Evolutionary conservation across 805 yeast genomes (phyloP), one percentile per base, ranked within the genome.

Genomic region (Cyberlindnera mrakii): DNA sequence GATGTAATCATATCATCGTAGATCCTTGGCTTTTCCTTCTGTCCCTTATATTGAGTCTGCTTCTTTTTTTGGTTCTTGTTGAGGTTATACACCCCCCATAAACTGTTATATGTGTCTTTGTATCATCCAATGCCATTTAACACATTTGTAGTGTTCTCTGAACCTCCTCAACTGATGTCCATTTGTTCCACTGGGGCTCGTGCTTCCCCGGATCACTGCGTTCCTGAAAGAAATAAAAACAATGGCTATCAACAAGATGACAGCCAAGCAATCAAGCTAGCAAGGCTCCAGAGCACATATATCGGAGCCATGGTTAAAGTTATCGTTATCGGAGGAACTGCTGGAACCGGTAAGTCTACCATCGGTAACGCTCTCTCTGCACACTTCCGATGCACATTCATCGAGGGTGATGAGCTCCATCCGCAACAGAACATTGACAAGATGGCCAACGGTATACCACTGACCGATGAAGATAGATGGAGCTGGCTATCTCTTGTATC

Each of bases 321-420:
- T 2, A 62, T 78, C 27, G 79, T 89, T 2, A 78, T 91, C 8
- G 96, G 95, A 11, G 99, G 99, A 0, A 96, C 98, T 0, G 90
- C 96, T 0, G 98, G 98, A 8, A 85, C 96, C 2, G 99, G 99
- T 1, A 93, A 93, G 60, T 72, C 95, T 18, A 86, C 96, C 2
- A 75, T 85, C 17, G 95, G 86, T 0, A 65, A 66, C 13, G 55
- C 62, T 10, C 55, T 90, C 17, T 62, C 82, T 0, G 46, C 64
- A 17, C 56, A 63, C 18, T 71, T 78, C 16, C 46, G 62, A 3
- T 70, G 82, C 39, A 70, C 78, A 3, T 89, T 76, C 57, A 62
- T 89, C 11, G 99, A 93, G 62, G 99, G 98, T 5, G 99, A 93
- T 60, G 63, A 69, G 2, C 70, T 82, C 23, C 97, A 90, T 61